Evolutionary conservation across 768 basidiomycete genomes (phyloP).

Genomic region (Nidula microcarpa): DNA sequence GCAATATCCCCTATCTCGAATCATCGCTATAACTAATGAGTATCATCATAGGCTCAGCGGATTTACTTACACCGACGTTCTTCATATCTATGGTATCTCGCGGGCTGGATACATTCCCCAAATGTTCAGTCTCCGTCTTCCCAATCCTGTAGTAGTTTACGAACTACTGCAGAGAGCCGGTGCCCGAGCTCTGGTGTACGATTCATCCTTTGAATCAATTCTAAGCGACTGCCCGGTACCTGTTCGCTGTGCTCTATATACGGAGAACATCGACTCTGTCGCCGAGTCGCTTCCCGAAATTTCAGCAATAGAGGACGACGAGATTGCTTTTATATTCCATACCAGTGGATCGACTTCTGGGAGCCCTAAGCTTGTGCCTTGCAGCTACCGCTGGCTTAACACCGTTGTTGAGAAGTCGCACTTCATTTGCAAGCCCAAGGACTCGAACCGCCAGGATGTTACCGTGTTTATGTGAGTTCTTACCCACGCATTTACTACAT

Average conservation of each 20-base stretch:
- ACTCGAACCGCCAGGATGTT: conserved; percentile 59
- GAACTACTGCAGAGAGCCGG: conserved; percentile 63
- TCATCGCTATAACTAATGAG: not conserved
- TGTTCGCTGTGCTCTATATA: conserved; percentile 38
- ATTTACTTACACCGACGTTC: conserved; percentile 64
- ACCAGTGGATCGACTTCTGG: conserved; percentile 85
- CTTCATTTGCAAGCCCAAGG: conserved; percentile 44
- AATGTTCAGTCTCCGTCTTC: conserved; percentile 73
- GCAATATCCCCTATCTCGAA: conserved; percentile 13
- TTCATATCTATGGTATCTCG: conserved; percentile 73
- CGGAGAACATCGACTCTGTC: conserved; percentile 30
- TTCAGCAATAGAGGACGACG: conserved; percentile 29
- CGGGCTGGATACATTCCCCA: conserved; percentile 78
- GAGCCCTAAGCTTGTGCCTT: conserved; percentile 75
- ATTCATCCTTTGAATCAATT: conserved; percentile 48
- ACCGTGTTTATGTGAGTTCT: conserved; percentile 66
- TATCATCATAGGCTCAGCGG: conserved; percentile 57
- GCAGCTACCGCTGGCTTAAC: conserved; percentile 64
- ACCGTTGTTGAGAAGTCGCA: conserved; percentile 59
- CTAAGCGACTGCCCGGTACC: conserved; percentile 46
- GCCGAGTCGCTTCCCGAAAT: conserved; percentile 40
- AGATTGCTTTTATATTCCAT: conserved; percentile 68
- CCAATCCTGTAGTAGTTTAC: conserved; percentile 66
- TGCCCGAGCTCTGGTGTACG: conserved; percentile 64
- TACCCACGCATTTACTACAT: conserved; percentile 10